Percentiles rank a stretch among this genome's conserved stretches.
Evolutionary conservation across 192 early-diverging fungal species (phyloP).

Genomic region (Backusella tarrabulga): DNA sequence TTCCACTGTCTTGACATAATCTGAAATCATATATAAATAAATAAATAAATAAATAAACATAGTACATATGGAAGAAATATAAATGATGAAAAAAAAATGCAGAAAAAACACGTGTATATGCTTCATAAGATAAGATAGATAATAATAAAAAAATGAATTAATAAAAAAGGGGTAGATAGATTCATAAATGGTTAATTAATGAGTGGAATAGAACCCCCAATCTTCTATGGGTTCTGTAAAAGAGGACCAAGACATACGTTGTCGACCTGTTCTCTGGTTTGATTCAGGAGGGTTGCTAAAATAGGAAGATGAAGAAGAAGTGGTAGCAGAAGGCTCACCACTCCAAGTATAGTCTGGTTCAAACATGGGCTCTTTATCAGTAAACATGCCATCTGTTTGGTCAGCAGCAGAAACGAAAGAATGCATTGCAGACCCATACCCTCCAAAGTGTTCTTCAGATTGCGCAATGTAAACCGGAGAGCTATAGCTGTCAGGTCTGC

Average conservation of each 20-base stretch:
- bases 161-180: background rate
- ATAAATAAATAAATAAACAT: background rate
- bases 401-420: background rate
- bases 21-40: background rate
- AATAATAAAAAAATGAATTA: background rate
- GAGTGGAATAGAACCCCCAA: constrained; percentile 5
- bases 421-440: background rate
- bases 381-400: background rate
- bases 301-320: background rate
- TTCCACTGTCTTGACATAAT: background rate
- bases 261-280: background rate
- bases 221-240: background rate
- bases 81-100: background rate
- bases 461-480: background rate
- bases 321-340: background rate
- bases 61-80: background rate
- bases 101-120: background rate
- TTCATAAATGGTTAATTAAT: background rate
- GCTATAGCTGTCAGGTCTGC: background rate
- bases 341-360: background rate
- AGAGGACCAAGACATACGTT: background rate
- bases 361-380: background rate
- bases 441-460: background rate
- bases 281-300: background rate
- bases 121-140: constrained; percentile 7